These are phyloP conservation scores for Boeremia lycopersici DNA, from an alignment of 2,329 filamentous ascomycete genomes.

Conservation along the genomic window DNA sequence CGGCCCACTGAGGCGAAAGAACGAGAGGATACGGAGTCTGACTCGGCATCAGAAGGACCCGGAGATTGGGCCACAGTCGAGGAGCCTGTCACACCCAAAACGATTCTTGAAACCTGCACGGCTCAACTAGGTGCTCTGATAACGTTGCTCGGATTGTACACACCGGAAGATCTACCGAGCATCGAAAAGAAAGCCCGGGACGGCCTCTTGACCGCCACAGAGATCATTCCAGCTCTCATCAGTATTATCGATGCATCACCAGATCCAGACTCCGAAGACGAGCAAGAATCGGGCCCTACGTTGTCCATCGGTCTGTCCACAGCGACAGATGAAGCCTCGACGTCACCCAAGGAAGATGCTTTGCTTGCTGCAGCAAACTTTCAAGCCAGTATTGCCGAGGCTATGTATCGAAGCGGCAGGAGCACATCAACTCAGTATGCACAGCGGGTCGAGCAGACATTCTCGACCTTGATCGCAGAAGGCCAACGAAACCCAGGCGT, in stretches of 20 bases:
- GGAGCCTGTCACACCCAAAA: slow-evolving; percentile 67
- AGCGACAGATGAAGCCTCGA: slow-evolving; percentile 35
- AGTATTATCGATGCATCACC: slow-evolving; percentile 42
- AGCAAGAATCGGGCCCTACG: slow-evolving; percentile 38
- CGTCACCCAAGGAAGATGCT: slow-evolving; percentile 57
- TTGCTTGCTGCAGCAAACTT: slow-evolving; percentile 63
- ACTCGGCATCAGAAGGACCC: slow-evolving; percentile 42
- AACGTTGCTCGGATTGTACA: slow-evolving; percentile 56
- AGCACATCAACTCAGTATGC: slow-evolving; percentile 62
- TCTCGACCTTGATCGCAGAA: slow-evolving; percentile 43
- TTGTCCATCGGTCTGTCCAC: slow-evolving; percentile 38
- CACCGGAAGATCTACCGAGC: slow-evolving; percentile 52
- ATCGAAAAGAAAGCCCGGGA: slow-evolving; percentile 65
- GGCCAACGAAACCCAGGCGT: slow-evolving; percentile 56
- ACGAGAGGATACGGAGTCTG: slow-evolving; percentile 32
- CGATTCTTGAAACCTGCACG: slow-evolving; percentile 70
- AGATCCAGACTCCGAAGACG: slow-evolving; percentile 23
- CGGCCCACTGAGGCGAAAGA: slow-evolving; percentile 6
- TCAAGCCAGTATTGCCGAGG: slow-evolving; percentile 61
- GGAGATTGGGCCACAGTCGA: slow-evolving; percentile 72
- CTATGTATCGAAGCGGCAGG: slow-evolving; percentile 59
- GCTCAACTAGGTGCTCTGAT: slow-evolving; percentile 62
- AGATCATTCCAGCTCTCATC: slow-evolving; percentile 61
- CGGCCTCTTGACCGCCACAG: slow-evolving; percentile 58
- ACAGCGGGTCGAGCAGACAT: slow-evolving; percentile 44